phyloP scores from a whole-genome alignment of 305 asterid genomes.

The Fraxinus greggii region DNA sequence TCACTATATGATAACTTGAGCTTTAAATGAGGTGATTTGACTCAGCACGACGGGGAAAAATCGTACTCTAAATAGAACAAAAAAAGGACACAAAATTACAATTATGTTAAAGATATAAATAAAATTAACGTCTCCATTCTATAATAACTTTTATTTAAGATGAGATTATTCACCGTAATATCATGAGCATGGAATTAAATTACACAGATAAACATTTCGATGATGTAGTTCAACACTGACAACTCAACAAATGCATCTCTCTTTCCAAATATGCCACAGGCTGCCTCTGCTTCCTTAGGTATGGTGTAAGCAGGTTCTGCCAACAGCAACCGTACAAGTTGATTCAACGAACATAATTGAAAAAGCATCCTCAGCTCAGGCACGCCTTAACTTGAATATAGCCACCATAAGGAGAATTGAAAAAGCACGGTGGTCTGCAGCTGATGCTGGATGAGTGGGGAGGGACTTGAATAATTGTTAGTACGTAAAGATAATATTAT shows the following conservation, averaged over 20 bases:
- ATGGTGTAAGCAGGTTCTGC: not conserved
- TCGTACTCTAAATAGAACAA: not conserved
- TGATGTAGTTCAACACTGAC: not conserved
- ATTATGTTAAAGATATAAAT: not conserved
- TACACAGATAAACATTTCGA: not conserved
- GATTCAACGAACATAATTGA: slow-evolving; percentile 39
- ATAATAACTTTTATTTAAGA: not conserved
- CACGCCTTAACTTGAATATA: slow-evolving; percentile 68
- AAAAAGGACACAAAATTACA: not conserved
- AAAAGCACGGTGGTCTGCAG: slow-evolving; percentile 28
- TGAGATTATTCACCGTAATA: not conserved
- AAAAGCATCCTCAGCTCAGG: slow-evolving; percentile 66
- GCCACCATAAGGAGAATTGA: slow-evolving; percentile 38
- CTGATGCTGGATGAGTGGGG: slow-evolving; percentile 37
- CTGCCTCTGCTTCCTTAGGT: not conserved
- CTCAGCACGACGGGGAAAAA: not conserved
- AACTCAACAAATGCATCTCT: not conserved
- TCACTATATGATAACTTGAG: not conserved
- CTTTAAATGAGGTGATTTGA: not conserved
- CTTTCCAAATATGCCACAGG: not conserved
- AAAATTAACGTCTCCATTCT: not conserved
- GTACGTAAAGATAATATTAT: not conserved
- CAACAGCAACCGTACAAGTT: not conserved
- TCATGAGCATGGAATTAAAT: not conserved
- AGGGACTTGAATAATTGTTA: slow-evolving; percentile 26